Percentiles rank a stretch among this genome's conserved stretches.
phyloP scores from a whole-genome alignment of 1,284 basidiomycete species.

The Cryptococcus amylolentus region DNA sequence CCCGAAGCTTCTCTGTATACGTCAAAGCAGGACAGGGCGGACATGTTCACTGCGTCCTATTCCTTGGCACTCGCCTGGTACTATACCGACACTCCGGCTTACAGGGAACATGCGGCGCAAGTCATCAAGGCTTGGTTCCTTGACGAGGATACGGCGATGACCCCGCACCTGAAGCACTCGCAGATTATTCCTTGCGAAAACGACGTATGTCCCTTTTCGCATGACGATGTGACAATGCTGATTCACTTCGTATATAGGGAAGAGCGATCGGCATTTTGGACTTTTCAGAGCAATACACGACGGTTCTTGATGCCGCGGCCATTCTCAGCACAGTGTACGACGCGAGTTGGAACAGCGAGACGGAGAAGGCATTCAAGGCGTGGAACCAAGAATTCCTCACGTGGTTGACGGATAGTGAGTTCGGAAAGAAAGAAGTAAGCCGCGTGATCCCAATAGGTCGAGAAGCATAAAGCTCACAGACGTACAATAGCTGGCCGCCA shows the following conservation, averaged over 20 bases:
- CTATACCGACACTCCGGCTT: background rate
- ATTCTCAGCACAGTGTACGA: background rate
- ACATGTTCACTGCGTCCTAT: background rate
- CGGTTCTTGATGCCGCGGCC: background rate
- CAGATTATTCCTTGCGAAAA: background rate
- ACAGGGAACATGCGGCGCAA: background rate
- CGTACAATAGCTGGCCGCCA: background rate
- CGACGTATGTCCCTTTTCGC: background rate
- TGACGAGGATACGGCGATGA: background rate
- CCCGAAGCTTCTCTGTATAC: background rate
- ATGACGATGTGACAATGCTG: background rate
- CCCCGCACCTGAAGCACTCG: background rate
- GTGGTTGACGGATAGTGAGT: background rate
- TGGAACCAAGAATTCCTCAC: background rate
- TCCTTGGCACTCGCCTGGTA: background rate
- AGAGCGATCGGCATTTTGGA: background rate
- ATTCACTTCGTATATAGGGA: background rate
- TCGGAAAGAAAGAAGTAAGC: background rate
- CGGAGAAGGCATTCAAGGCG: background rate
- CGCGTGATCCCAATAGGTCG: background rate
- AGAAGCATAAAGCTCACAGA: background rate
- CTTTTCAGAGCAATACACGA: background rate
- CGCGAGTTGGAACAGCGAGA: background rate
- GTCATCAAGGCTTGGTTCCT: background rate
- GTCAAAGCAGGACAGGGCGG: background rate